Percentiles rank a stretch among this genome's conserved stretches.
phyloP scores from a whole-genome alignment of 176 grass and related monocot genomes.

The Dactylis glomerata region DNA sequence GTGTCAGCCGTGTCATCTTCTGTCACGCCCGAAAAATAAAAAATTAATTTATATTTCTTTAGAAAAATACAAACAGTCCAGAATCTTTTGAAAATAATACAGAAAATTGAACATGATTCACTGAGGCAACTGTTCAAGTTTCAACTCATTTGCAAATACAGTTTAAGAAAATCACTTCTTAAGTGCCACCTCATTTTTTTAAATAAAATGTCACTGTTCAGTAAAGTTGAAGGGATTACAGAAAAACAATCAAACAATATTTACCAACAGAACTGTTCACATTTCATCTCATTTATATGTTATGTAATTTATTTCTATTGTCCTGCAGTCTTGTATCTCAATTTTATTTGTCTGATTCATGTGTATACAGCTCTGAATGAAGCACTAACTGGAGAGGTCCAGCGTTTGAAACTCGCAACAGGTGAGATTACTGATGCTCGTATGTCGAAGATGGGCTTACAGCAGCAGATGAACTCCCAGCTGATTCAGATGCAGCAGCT shows the following conservation, averaged over 20 bases:
- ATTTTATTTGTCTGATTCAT: conserved; percentile 4
- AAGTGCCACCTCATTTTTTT: not conserved
- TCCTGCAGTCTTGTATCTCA: not conserved
- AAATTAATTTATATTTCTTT: not conserved
- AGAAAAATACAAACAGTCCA: not conserved
- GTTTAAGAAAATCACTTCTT: not conserved
- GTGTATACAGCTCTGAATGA: conserved; percentile 77
- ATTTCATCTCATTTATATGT: not conserved
- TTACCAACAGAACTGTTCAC: not conserved
- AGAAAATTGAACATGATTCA: not conserved
- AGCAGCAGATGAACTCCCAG: conserved; percentile 76
- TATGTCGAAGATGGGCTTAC: conserved; percentile 49
- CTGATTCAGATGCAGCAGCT: conserved; percentile 81
- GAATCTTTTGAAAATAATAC: not conserved
- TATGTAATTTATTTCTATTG: not conserved
- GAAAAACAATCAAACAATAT: not conserved
- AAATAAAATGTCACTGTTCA: not conserved
- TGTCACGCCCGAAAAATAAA: not conserved
- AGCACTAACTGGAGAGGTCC: conserved; percentile 72
- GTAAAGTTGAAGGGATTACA: not conserved
- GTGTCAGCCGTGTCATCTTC: not conserved
- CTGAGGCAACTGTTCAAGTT: not conserved
- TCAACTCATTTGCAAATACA: not conserved
- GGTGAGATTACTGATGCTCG: conserved; percentile 65
- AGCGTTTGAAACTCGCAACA: conserved; percentile 70